Evolutionary conservation across 495 filamentous ascomycete genomes (phyloP), one percentile per base, ranked within the genome.

Genomic region (Xylaria bambusicola): DNA sequence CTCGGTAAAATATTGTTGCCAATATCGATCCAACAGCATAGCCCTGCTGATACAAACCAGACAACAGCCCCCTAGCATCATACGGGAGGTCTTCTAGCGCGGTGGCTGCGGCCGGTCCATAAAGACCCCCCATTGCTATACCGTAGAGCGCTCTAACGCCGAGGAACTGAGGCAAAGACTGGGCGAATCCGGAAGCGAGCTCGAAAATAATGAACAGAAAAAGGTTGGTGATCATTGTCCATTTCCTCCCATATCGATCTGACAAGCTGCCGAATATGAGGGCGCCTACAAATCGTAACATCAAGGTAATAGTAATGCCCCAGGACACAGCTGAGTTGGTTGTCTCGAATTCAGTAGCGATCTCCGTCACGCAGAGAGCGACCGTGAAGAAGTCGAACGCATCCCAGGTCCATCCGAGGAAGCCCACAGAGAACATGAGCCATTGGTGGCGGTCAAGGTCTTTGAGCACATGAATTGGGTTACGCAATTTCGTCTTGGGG

Each of bases 321-420:
- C 90, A 93, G n/a, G 90, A 90, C 50, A 94, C 92, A 26, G 92
- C 83, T 2, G 85, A 81, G 18, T 86, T 86, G 18, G 80, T 76
- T 61, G 82, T 83, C 53, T 77, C 77, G 64, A 93, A 93, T 2
- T 74, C 71, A 53, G 83, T 67, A n/a, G 89, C 86, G 15, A 94
- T 79, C 35, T 89, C 72, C 1, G 73, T 71, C 26, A 90, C 82
- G 0, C 88, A 90, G 55, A 94, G 70, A 8, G 85, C 88, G 65
- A 93, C 89, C 56, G 89, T 91, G 75, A 92, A 92, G 79, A 93
- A 94, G 68, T 94, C 90, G 60, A 93, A 91, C 8, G 90, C 82
- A 68, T 94, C 90, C 87, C 89, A 92, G 1, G 84, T 82, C 88
- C 88, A 91, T 15, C 79, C 87, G 5, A 80, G 57, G 58, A 89